Conservation (phyloP, 2,329 filamentous ascomycete species). For the Phaeoacremonium minimum region DNA sequence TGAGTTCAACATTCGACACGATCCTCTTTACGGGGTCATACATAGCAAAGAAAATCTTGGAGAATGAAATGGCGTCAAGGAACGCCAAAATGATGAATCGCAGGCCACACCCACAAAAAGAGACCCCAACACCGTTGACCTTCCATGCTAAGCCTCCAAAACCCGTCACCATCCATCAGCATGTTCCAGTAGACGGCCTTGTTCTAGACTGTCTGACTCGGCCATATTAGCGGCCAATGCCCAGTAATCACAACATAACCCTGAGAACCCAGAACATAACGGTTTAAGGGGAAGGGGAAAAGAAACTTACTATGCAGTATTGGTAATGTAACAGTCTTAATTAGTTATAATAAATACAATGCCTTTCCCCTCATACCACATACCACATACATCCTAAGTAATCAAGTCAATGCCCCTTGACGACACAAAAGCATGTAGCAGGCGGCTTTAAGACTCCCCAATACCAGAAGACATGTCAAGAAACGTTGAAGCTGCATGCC, state of each 20-base stretch:
- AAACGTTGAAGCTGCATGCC: constrained; percentile 14
- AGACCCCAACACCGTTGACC: constrained; percentile 16
- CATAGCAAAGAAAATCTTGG: constrained; percentile 18
- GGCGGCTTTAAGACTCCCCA: too few species aligned
- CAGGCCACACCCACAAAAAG: constrained; percentile 8
- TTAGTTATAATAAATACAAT: too few species aligned
- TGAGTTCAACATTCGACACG: constrained; percentile 1
- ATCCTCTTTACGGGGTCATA: background rate
- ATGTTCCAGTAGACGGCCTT: too few species aligned
- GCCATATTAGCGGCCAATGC: background rate
- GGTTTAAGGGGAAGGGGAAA: too few species aligned
- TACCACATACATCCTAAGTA: too few species aligned
- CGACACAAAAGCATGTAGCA: too few species aligned
- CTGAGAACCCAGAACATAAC: too few species aligned
- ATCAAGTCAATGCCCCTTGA: too few species aligned
- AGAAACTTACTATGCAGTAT: too few species aligned
- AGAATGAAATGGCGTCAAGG: constrained; percentile 11
- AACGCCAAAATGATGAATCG: constrained; percentile 8
- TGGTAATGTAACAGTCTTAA: too few species aligned
- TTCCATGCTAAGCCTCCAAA: too few species aligned
- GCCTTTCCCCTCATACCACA: too few species aligned
- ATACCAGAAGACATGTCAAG: background rate
- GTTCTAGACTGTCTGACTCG: constrained; percentile 1
- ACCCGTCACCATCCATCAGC: background rate
- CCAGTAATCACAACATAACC: background rate